Conservation (phyloP, 495 filamentous ascomycete species). For the Daldinia loculata region DNA sequence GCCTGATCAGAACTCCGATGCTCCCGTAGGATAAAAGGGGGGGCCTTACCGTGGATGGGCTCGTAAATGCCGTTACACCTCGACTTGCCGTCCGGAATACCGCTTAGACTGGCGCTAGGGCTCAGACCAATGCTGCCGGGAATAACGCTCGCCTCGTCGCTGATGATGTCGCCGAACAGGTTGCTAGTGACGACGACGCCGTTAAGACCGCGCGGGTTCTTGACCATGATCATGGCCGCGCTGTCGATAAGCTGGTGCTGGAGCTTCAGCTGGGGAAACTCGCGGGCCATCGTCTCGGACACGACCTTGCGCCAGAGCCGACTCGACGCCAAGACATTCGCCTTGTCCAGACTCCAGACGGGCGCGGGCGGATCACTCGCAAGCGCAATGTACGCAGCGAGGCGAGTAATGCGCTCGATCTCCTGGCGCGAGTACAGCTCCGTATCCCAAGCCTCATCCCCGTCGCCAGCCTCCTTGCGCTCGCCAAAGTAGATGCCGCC, state of each 20-base stretch:
- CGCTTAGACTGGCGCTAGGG: constrained; percentile 87
- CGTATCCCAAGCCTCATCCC: constrained; percentile 84
- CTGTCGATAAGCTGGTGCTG: constrained; percentile 94
- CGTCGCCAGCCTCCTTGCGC: constrained; percentile 81
- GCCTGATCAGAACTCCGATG: background rate
- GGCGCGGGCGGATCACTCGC: constrained; percentile 80
- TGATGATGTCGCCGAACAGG: constrained; percentile 96
- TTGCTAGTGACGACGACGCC: constrained; percentile 95
- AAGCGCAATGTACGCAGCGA: constrained; percentile 84
- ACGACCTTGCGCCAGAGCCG: constrained; percentile 91
- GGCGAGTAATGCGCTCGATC: constrained; percentile 87
- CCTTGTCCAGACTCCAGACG: constrained; percentile 94
- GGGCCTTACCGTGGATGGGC: constrained; percentile 88
- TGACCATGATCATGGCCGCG: constrained; percentile 97
- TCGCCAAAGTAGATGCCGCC: constrained; percentile 98
- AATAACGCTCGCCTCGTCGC: constrained; percentile 95
- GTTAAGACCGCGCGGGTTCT: constrained; percentile 90
- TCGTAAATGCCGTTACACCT: constrained; percentile 91
- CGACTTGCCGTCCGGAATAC: constrained; percentile 80
- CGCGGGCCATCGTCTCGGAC: constrained; percentile 78
- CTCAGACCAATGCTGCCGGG: constrained; percentile 89
- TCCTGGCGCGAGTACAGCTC: constrained; percentile 89
- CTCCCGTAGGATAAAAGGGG: background rate
- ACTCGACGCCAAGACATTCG: constrained; percentile 92
- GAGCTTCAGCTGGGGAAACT: constrained; percentile 88